Evolutionary conservation across 1,284 basidiomycete genomes (phyloP), one percentile per base, ranked within the genome.

Genomic region (Ceratobasidium sp.): DNA sequence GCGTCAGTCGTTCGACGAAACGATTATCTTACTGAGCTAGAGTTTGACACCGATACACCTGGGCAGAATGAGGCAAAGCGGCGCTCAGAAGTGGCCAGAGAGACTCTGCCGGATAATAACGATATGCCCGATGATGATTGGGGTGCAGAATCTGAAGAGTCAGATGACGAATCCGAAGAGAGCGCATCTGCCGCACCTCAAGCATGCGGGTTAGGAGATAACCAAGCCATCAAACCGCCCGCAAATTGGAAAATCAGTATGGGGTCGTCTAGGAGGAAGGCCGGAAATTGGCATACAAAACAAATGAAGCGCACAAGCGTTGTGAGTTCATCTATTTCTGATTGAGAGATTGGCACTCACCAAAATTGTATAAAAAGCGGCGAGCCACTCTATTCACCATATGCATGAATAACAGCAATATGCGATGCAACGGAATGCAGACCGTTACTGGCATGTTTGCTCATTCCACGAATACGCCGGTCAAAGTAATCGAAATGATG

Each of bases 401-500:
- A 17, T 66, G 64, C 31, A 69, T 69, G 53, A 56, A 45, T 6
- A 69, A 45, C n/a, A 58, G 53, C 26, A 69, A 69, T 37, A 58
- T 58, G 42, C 51, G 53, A 17, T 69, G 67, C 54, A 69, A 69
- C 23, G 11, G 7, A 0, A 26, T 69, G 13, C 67, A 69, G 53
- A 37, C 67, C 20, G 11, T 69, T 10, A 8, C 47, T 10, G 51
- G 53, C 2, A 2, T 69, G 7, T 69, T 69, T 33, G 13, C 26
- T 7, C 67, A 69, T 26, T 58, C 54, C 1, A 42, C 37, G 0
- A 42, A 58, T n/a, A 54, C 53, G 0, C 37, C 67, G n/a, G 67
- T 42, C 1, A 15, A 20, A 28, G 26, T 69, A 4, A 37, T 69
- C 20, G 67, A 69, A 17, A 11, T 69, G 1, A 17, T 69, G 5